Evolutionary conservation across 1,284 basidiomycete genomes (phyloP).

Genomic region (Papiliotrema nemorosa): DNA sequence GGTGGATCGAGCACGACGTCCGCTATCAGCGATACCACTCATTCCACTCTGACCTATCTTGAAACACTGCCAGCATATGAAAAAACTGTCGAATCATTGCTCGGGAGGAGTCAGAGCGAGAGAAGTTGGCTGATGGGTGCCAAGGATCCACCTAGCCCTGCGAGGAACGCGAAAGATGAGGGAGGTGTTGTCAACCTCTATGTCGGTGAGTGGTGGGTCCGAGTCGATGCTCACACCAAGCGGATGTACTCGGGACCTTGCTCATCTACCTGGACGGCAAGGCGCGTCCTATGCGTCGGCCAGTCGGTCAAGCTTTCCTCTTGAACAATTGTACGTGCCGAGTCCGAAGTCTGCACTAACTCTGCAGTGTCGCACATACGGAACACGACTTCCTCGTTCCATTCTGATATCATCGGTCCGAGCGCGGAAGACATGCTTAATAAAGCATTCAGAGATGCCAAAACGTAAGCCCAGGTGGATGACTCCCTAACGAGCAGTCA

Average conservation of each 20-base stretch:
- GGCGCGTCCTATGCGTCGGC: conserved; percentile 34
- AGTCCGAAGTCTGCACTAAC: neutral
- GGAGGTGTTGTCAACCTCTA: conserved; percentile 47
- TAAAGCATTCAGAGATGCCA: conserved; percentile 44
- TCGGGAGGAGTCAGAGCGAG: conserved; percentile 40
- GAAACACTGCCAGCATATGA: conserved; percentile 41
- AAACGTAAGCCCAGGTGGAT: conserved; percentile 16
- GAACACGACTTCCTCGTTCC: conserved; percentile 39
- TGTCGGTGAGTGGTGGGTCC: conserved; percentile 25
- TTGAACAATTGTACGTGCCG: conserved; percentile 46
- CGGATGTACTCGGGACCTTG: conserved; percentile 46
- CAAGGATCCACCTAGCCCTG: conserved; percentile 34
- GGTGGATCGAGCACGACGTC: conserved; percentile 15
- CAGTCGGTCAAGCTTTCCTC: conserved; percentile 38
- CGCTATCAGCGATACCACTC: conserved; percentile 36
- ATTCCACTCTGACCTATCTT: conserved; percentile 44
- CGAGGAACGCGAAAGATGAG: conserved; percentile 32
- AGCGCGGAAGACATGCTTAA: conserved; percentile 49
- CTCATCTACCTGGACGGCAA: conserved; percentile 34
- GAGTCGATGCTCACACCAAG: conserved; percentile 10
- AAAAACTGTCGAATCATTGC: conserved; percentile 32
- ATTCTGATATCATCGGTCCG: conserved; percentile 45
- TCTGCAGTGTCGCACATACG: conserved; percentile 46
- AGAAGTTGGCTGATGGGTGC: conserved; percentile 51
- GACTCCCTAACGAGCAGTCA: conserved; percentile 12